Base-by-base conservation (phyloP, 495 filamentous ascomycete species). In the Gamarada debralockiae region DNA sequence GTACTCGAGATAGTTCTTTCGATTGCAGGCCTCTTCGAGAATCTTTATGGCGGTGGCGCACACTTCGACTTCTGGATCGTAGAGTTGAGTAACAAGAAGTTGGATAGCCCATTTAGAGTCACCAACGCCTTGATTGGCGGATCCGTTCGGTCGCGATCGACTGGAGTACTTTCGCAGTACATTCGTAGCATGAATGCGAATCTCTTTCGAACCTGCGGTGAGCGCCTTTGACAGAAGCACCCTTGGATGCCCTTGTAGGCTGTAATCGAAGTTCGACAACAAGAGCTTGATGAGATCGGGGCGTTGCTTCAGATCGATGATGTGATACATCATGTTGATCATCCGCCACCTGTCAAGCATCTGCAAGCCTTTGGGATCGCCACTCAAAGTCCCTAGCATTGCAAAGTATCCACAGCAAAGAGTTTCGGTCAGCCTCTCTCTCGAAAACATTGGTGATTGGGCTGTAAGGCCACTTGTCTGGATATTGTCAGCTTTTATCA, bases 271-370 rank as follows among this genome's bases (percentile, higher is more conserved):
- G 63, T 91, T 92, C 27, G 83, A 80, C 8, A 98, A 75, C 60
- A 97, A 79, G 18, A 89, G 75, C 57, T 90, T 86, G 55, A 96
- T 87, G 38, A 98, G 75, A 63, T 98, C 93, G 40, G 92, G 89
- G 2, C 95, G 86, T 64, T 89, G 84, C 58, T 85, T 84, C 17
- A 96, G 77, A 61, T 97, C 95, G 50, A 95, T 81, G 60, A 98
- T 93, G 64, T 97, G 92, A 65, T 98, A 98, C 73, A 96, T 92
- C 89, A 97, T 97, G 67, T 97, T 97, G 65, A 96, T 85, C 76
- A 97, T 92, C 55, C 89, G 89, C 91, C 92, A 97, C 56, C 90
- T 77, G 63, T 96, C 92, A 67, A 98, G 84, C 80, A 97, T 96
- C 57, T 82, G 78, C 23, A 97, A 76, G 0, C 93, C 93, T 52